Percentiles rank a stretch among this genome's conserved stretches.
Conservation (phyloP, 192 early-diverging fungal genomes). For the Coemansia sp. region DNA sequence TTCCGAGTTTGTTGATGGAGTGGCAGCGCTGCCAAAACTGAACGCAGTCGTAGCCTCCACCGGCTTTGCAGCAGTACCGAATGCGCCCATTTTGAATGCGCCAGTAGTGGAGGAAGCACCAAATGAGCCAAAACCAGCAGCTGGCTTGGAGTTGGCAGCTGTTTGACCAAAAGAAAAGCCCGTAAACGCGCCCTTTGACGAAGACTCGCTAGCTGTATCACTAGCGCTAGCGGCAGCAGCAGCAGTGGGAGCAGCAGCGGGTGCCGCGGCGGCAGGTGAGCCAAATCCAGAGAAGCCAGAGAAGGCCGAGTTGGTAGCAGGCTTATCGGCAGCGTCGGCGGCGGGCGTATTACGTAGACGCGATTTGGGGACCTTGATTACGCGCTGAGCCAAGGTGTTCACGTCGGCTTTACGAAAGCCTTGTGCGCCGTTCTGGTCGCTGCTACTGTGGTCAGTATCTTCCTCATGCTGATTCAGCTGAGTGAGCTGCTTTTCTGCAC, state of each 20-base stretch:
- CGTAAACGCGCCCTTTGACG: constrained; percentile 24
- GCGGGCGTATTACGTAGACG: constrained; percentile 22
- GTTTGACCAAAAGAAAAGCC: constrained; percentile 43
- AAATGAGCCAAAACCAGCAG: constrained; percentile 20
- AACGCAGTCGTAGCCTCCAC: constrained; percentile 8
- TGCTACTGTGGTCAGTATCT: constrained; percentile 18
- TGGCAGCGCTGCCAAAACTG: constrained; percentile 14
- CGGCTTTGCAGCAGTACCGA: neutral
- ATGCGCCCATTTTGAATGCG: constrained; percentile 5
- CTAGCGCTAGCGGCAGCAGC: neutral
- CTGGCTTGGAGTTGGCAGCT: constrained; percentile 1
- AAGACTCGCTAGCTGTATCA: constrained; percentile 3
- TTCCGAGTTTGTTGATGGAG: neutral
- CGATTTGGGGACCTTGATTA: constrained; percentile 52
- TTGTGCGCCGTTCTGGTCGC: constrained; percentile 2
- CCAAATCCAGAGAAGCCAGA: constrained; percentile 39
- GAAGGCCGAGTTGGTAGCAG: constrained; percentile 14
- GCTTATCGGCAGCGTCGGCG: neutral
- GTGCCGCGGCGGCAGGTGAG: neutral
- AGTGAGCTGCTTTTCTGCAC: constrained; percentile 51
- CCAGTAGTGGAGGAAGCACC: neutral
- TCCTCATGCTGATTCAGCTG: constrained; percentile 54
- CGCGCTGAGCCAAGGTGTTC: constrained; percentile 21
- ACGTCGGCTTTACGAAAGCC: constrained; percentile 33
- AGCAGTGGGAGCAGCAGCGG: neutral